Base-by-base conservation (phyloP, 148 eudicot genomes). In the Silene conica region DNA sequence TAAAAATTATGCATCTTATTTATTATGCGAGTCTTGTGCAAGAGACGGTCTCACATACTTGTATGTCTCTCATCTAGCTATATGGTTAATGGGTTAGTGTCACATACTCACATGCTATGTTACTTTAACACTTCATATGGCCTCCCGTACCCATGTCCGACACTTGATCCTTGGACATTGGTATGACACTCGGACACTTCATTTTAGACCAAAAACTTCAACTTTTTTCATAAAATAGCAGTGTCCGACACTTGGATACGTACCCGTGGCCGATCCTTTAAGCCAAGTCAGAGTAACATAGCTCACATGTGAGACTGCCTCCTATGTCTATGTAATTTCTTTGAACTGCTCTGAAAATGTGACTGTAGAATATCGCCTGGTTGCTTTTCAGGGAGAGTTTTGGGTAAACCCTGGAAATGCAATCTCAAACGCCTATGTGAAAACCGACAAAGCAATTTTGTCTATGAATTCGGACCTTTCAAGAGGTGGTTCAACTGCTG, bases 401-500 rank as follows among this genome's bases (percentile, higher is more conserved):
- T 87, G 90, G 90, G 75, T 76, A 21, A 85, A 87, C 77, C 86
- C 88, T 50, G 71, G 81, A 74, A 80, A 71, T 76, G 75, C 88
- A 64, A 87, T 87, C 28, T 28, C 80, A 46, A 83, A 78, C 62
- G 90, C 88, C 19, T 87, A 85, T 72, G 85, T 83, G 73, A 85
- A 83, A 73, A 87, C 88, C 26, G 90, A 87, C 72, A 80, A 74
- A 78, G 79, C 79, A 14, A 85, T 87, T 72, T 84, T 87, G 63
- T 83, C 88, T 43, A 68, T 70, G 22, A 80, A 69, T 67, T 70
- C 85, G 38, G 79, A 83, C 55, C 65, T 85, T 76, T 86, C 84
- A 43, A 80, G 85, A 76, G 90, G 88, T 16, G 90, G 90, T 11
- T 87, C 90, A 6, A 87, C 90, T 67, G 90, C 90, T 74, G 90